Conservation (phyloP, 257 asterid species). For the Fraxinus americana region DNA sequence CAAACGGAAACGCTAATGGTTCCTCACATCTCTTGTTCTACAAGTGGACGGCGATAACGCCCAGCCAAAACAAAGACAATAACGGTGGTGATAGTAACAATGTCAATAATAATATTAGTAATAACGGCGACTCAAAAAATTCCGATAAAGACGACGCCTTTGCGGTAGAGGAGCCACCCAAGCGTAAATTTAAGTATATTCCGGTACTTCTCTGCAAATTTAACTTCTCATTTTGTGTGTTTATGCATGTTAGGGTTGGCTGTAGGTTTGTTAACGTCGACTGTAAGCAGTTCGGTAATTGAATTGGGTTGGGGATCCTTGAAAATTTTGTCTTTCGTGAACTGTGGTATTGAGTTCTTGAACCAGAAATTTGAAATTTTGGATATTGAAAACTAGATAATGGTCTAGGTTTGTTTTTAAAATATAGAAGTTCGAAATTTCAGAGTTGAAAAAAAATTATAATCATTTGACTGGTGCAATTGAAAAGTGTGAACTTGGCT, state of each 20-base stretch:
- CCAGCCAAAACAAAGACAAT: slow-evolving; percentile 44
- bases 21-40: slow-evolving; percentile 71
- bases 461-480: neutral
- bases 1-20: slow-evolving; percentile 48
- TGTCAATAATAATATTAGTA: neutral
- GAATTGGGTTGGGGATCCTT: slow-evolving; percentile 6
- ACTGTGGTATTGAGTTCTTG: slow-evolving; percentile 23
- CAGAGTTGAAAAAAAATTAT: slow-evolving; percentile 3
- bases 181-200: slow-evolving; percentile 75
- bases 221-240: slow-evolving; percentile 15
- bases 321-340: neutral
- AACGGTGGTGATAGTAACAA: slow-evolving; percentile 25
- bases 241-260: slow-evolving; percentile 1
- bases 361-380: neutral
- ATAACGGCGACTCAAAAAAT: slow-evolving; percentile 40
- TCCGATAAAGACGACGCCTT: slow-evolving; percentile 41
- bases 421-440: neutral
- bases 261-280: neutral
- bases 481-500: neutral
- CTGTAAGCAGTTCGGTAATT: neutral
- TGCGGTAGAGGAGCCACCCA: slow-evolving; percentile 65
- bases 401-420: slow-evolving; percentile 25
- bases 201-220: slow-evolving; percentile 61
- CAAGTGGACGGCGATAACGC: slow-evolving; percentile 77
- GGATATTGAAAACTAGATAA: neutral